Evolutionary conservation across 495 filamentous ascomycete species (phyloP).

Genomic region (Annulohypoxylon nitens): DNA sequence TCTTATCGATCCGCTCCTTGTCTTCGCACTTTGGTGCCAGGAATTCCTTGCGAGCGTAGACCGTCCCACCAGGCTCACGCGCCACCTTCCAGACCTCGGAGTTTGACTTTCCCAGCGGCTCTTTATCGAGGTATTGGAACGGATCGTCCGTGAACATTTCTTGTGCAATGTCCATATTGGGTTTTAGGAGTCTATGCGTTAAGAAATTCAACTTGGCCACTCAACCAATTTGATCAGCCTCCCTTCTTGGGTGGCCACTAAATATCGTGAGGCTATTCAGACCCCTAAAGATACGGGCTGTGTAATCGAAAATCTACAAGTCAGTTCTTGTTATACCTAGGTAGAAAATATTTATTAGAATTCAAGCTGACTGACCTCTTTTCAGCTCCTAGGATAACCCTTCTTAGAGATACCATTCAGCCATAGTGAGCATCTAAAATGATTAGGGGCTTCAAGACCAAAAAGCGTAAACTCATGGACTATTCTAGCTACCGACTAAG

Average conservation of each 20-base stretch:
- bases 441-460: not conserved
- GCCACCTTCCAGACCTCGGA: not conserved
- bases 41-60: conserved; percentile 6
- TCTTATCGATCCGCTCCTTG: not conserved
- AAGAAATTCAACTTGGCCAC: not conserved
- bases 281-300: not conserved
- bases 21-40: not conserved
- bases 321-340: not conserved
- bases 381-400: not conserved
- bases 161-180: not conserved
- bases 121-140: not conserved
- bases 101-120: not conserved
- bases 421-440: not conserved
- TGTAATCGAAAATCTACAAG: not conserved
- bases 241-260: not conserved
- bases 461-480: not conserved
- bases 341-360: not conserved
- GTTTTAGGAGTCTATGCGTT: no score
- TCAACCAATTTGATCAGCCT: not conserved
- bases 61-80: not conserved
- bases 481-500: not conserved
- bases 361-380: not conserved
- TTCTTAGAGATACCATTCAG: not conserved
- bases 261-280: not conserved
- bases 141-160: not conserved